Base-by-base conservation (phyloP, 1,284 basidiomycete species). In the Neonothopanus nambi region DNA sequence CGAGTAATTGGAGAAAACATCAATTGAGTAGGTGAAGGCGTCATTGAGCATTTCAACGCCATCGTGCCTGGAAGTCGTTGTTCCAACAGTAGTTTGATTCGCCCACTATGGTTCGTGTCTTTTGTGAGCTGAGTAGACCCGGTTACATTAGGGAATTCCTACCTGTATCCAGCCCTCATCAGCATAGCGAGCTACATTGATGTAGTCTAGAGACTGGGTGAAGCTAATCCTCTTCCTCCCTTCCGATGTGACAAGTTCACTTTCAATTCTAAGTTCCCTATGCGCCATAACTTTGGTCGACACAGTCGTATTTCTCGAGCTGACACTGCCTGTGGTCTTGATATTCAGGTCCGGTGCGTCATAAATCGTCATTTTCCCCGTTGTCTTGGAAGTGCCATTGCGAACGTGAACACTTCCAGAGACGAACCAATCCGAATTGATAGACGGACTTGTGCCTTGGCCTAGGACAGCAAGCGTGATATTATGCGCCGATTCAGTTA, bases 81-180 rank as follows among this genome's bases (percentile, higher is more conserved):
- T 70, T 15, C 75, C 73, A 5, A 55, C 63, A 26, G 68, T 72
- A 3, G 63, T 63, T 54, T 74, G 74, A 28, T 68, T 59, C 15
- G 66, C 66, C 62, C 65, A 66, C 72, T 75, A 56, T 44, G 41
- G 12, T 15, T 28, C 20, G 3, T 26, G 30, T 40, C 12, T 49
- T n/a, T 26, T 30, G 30, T 28, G n/a, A 42, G n/a, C 37, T 5
- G 39, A 45, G 15, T 26, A 33, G 21, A 30, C 4, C 33, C 33
- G 18, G 15, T 24, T 33, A 12, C 4, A 43, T 11, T 8, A 48
- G 2, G 28, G 20, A 43, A 36, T 20, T 42, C 68, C 33, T 56
- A 80, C 78, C 70, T 80, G 77, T 12, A 77, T 58, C 62, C 66
- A 68, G 7, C 70, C 69, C 52, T 78, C 67, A 48, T 79, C 67